Conservation (phyloP, 805 yeast genomes). For the Candida endomychidarum region DNA sequence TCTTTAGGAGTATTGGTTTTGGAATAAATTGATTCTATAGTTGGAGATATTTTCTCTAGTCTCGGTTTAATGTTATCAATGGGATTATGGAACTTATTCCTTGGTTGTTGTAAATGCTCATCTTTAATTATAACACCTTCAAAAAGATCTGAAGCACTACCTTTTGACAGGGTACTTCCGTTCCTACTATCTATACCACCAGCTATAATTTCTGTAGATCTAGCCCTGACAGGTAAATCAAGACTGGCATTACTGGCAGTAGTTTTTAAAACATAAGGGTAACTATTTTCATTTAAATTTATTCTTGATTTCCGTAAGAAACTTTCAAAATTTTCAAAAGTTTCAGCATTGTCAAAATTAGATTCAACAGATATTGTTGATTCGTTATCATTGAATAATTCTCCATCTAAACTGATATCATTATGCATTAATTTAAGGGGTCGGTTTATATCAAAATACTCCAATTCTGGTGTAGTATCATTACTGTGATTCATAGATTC, state of each 20-base stretch:
- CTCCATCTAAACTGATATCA: neutral
- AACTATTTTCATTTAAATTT: slow-evolving; percentile 22
- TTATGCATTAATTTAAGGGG: neutral
- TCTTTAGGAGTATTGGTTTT: slow-evolving; percentile 6
- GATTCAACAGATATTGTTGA: slow-evolving; percentile 13
- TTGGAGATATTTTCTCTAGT: slow-evolving; percentile 24
- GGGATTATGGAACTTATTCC: slow-evolving; percentile 37
- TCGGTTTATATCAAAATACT: slow-evolving; percentile 8
- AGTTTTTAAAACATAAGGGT: slow-evolving; percentile 21
- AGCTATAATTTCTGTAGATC: too few relatives aligned
- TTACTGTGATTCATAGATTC: slow-evolving; percentile 10
- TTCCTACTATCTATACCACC: neutral
- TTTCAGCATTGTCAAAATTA: slow-evolving; percentile 22
- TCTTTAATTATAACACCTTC: slow-evolving; percentile 6
- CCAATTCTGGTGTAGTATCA: slow-evolving; percentile 15
- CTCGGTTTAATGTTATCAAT: slow-evolving; percentile 25
- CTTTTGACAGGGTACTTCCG: too few relatives aligned
- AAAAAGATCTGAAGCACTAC: slow-evolving; percentile 3
- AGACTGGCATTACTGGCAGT: slow-evolving; percentile 19
- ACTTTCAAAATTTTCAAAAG: slow-evolving; percentile 26
- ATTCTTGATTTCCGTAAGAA: slow-evolving; percentile 35
- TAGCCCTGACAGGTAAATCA: neutral
- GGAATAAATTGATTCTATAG: slow-evolving; percentile 32
- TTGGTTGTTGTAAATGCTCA: slow-evolving; percentile 1
- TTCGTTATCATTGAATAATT: slow-evolving; percentile 14